A percentile compares a stretch with the other conserved stretches of the same genome.
phyloP scores from a whole-genome alignment of 2,329 filamentous ascomycete species.

The Alternaria sp. region DNA sequence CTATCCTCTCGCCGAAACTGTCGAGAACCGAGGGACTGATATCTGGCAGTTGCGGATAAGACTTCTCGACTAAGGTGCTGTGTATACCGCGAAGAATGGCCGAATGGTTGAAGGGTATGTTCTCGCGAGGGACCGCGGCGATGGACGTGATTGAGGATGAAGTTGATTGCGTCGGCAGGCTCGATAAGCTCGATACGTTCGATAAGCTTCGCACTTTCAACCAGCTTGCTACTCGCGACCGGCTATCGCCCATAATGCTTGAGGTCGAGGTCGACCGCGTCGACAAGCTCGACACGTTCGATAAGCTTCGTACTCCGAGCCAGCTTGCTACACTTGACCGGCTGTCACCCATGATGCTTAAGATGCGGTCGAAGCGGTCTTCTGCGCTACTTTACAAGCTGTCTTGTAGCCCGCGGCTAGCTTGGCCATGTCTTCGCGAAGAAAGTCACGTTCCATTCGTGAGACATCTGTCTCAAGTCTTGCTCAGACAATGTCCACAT shows the following conservation, averaged over 20 bases:
- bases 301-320: neutral
- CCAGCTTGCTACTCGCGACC: neutral
- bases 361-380: neutral
- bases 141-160: neutral
- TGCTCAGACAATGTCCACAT: neutral
- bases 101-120: neutral
- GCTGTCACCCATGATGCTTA: neutral
- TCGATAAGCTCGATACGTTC: neutral
- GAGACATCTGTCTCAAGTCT: neutral
- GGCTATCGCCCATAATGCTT: neutral
- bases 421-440: neutral
- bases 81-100: neutral
- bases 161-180: neutral
- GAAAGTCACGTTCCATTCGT: neutral
- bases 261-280: neutral
- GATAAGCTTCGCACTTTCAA: neutral
- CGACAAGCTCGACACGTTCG: neutral
- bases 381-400: neutral
- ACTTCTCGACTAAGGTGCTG: neutral
- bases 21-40: neutral
- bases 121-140: neutral
- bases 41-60: neutral
- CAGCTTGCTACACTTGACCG: neutral
- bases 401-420: neutral
- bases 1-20: neutral